Evolutionary conservation across 1,284 basidiomycete species (phyloP).

Genomic region (Hemileia vastatrix): DNA sequence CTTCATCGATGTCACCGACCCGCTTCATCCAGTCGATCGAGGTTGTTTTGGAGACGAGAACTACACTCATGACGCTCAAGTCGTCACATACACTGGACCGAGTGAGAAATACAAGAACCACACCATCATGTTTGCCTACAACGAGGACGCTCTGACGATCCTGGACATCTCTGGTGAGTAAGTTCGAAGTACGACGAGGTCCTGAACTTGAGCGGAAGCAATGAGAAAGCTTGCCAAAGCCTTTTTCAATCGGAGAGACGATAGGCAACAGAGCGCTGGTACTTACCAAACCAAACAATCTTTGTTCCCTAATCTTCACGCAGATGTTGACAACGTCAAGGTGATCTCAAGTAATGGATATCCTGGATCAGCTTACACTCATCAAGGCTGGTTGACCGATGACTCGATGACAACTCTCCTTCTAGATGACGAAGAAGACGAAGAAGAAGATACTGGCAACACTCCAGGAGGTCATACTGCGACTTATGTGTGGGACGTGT

Average conservation of each 20-base stretch:
- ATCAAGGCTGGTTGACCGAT: conserved; percentile 9
- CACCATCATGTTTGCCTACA: conserved; percentile 1
- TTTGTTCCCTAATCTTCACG: not conserved
- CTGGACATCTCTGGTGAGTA: not conserved
- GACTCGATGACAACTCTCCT: not conserved
- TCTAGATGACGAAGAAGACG: conserved; percentile 7
- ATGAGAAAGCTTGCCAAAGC: too few species aligned
- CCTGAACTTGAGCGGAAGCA: too few species aligned
- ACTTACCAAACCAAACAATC: too few species aligned
- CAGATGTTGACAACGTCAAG: not conserved
- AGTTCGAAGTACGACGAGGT: too few species aligned
- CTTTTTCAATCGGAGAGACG: too few species aligned
- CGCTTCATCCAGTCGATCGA: not conserved
- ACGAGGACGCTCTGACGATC: conserved; percentile 7
- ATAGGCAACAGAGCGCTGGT: too few species aligned
- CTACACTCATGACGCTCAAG: conserved; percentile 8
- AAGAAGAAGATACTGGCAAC: not conserved
- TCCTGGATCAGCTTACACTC: not conserved
- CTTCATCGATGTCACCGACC: conserved; percentile 4
- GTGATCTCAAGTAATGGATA: not conserved
- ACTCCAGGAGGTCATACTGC: not conserved
- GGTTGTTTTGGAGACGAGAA: not conserved
- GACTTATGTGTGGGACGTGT: conserved; percentile 1
- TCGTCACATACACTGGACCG: not conserved
- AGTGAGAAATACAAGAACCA: not conserved